A percentile compares a stretch with the other conserved stretches of the same genome.
Evolutionary conservation across 202 grass and related monocot species (phyloP).

Genomic region (Tripidium arundinaceum): DNA sequence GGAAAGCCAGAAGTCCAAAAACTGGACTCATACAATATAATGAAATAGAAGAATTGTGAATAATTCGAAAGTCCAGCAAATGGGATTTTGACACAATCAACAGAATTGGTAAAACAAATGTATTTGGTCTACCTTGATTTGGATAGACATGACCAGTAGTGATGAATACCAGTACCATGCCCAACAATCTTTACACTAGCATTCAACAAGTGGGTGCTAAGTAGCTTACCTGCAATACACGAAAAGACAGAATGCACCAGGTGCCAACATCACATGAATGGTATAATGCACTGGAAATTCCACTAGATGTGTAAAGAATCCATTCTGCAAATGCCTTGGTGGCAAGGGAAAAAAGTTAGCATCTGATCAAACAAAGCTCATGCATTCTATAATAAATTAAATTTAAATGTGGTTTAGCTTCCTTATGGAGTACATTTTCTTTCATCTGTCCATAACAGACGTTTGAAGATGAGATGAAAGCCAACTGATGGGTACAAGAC

Average conservation of each 20-base stretch:
- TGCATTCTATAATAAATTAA: constrained; percentile 14
- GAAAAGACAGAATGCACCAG: constrained; percentile 95
- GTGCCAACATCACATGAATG: constrained; percentile 97
- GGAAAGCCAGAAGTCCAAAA: constrained; percentile 98
- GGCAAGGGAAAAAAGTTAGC: constrained; percentile 19
- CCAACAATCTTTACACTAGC: constrained; percentile 5
- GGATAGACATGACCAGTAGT: not conserved
- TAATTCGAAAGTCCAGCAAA: not conserved
- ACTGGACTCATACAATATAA: constrained; percentile 44
- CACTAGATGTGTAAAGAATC: constrained; percentile 93
- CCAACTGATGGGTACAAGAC: not conserved
- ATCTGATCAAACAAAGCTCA: constrained; percentile 29
- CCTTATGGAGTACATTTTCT: constrained; percentile 10
- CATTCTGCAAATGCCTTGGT: constrained; percentile 91
- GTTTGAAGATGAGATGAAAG: not conserved
- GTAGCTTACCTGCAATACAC: constrained; percentile 75
- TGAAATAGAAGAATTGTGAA: constrained; percentile 1
- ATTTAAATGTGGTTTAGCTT: constrained; percentile 3
- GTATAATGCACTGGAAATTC: constrained; percentile 91
- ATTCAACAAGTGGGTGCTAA: not conserved
- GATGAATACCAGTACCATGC: constrained; percentile 3
- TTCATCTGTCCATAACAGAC: constrained; percentile 1
- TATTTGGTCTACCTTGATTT: not conserved
- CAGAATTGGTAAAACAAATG: not conserved
- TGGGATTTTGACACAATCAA: not conserved